A percentile compares a stretch with the other conserved stretches of the same genome.
Evolutionary conservation across 805 yeast species (phyloP).

Genomic region (Blastobotrys terrestris): DNA sequence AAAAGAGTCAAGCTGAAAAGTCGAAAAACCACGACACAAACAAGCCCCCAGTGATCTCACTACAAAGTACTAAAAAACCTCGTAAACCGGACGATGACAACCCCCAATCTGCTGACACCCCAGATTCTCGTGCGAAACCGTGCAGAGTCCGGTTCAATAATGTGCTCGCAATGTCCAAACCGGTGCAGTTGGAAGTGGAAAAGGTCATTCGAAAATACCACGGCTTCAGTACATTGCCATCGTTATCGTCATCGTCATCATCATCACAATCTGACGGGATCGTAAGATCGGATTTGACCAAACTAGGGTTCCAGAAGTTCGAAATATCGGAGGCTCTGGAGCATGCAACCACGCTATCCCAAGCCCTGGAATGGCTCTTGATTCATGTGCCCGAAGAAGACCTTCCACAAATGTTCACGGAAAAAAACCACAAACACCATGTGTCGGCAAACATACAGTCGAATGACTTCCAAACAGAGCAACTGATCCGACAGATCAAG

Average conservation of each 20-base stretch:
- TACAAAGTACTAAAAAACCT: not conserved
- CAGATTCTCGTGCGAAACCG: slow-evolving; percentile 5
- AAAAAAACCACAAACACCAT: slow-evolving; percentile 26
- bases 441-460: slow-evolving; percentile 35
- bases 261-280: not conserved
- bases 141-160: slow-evolving; percentile 31
- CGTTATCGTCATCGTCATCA: slow-evolving; percentile 28
- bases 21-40: slow-evolving; percentile 11
- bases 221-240: slow-evolving; percentile 34
- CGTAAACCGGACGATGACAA: slow-evolving; percentile 17
- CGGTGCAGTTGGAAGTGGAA: slow-evolving; percentile 59
- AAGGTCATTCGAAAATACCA: slow-evolving; percentile 39
- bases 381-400: slow-evolving; percentile 95
- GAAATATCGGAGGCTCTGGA: slow-evolving; percentile 70
- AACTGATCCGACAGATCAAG: slow-evolving; percentile 49
- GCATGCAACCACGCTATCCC: slow-evolving; percentile 44
- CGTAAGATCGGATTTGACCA: slow-evolving; percentile 29
- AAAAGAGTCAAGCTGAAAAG: slow-evolving; percentile 10
- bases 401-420: slow-evolving; percentile 47
- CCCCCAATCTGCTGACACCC: not conserved
- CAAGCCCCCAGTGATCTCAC: not conserved
- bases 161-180: slow-evolving; percentile 54
- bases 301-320: slow-evolving; percentile 59
- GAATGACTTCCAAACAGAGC: slow-evolving; percentile 48
- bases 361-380: slow-evolving; percentile 67